Conservation (phyloP, 2,329 filamentous ascomycete genomes). For the Zymoseptoria crescenta region DNA sequence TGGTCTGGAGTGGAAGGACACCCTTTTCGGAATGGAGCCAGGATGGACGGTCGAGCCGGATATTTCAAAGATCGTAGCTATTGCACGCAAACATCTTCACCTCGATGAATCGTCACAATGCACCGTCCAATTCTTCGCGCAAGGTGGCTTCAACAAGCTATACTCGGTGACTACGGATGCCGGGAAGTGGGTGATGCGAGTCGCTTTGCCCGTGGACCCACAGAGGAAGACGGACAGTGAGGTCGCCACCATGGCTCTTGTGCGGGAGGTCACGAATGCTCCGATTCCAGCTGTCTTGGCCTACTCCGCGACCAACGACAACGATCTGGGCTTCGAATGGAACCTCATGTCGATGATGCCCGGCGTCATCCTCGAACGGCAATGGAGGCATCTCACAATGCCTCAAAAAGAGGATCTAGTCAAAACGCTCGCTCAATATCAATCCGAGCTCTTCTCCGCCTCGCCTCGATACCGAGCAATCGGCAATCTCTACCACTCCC, state of each 20-base stretch:
- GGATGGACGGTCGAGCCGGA: neutral
- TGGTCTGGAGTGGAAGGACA: neutral
- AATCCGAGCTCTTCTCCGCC: neutral
- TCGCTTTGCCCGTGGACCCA: neutral
- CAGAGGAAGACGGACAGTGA: constrained; percentile 6
- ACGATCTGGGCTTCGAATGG: constrained; percentile 4
- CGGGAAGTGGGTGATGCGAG: neutral
- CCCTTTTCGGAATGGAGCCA: neutral
- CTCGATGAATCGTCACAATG: neutral
- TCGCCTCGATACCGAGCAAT: neutral
- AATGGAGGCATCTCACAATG: constrained; percentile 3
- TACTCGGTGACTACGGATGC: neutral
- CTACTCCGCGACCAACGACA: constrained; percentile 3
- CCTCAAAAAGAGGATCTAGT: constrained; percentile 2
- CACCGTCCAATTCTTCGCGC: neutral
- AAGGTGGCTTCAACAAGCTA: neutral
- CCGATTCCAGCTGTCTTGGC: constrained; percentile 3
- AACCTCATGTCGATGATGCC: constrained; percentile 7
- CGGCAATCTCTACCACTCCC: neutral
- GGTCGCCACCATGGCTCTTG: constrained; percentile 8
- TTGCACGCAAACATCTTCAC: neutral
- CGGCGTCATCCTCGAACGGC: neutral
- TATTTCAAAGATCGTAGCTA: neutral
- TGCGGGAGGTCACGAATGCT: constrained; percentile 1
- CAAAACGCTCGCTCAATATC: neutral